Evolutionary conservation across 106 monocot genomes (phyloP).

Genomic region (Ottelia alismoides): DNA sequence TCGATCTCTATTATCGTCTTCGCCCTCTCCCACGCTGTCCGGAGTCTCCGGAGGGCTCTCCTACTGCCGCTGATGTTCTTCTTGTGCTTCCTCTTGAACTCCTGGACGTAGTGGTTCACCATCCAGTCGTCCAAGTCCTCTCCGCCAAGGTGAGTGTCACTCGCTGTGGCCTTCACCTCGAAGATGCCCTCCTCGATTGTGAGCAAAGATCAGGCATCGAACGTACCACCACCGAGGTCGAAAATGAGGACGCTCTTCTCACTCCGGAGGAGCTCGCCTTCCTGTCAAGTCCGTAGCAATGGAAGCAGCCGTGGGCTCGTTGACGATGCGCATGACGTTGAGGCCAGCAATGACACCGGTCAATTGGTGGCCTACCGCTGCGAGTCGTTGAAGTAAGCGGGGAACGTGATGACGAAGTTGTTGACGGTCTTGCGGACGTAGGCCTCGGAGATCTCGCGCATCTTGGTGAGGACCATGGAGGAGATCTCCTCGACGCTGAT

Average conservation of each 20-base stretch:
- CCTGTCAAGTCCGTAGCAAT: constrained; percentile 3
- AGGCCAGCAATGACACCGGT: too few species aligned
- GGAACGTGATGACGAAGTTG: not conserved
- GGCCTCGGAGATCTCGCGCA: not conserved
- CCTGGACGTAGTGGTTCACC: constrained; percentile 4
- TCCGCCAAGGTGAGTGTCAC: constrained; percentile 6
- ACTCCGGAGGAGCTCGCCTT: not conserved
- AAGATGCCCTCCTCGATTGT: not conserved
- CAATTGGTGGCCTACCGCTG: too few species aligned
- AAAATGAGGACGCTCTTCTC: constrained; percentile 6
- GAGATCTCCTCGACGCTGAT: constrained; percentile 2
- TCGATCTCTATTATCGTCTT: constrained; percentile 7
- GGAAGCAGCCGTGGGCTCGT: too few species aligned
- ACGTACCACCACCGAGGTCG: too few species aligned
- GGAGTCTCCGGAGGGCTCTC: not conserved
- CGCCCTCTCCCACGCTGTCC: too few species aligned
- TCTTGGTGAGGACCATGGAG: too few species aligned
- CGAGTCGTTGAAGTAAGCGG: too few species aligned
- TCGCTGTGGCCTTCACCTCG: constrained; percentile 3
- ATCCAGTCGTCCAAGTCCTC: constrained; percentile 1
- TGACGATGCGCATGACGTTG: too few species aligned
- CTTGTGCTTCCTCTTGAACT: too few species aligned
- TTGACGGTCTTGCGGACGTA: not conserved
- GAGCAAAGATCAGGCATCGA: constrained; percentile 1
- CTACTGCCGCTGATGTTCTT: not conserved